Percentiles rank a stretch among this genome's conserved stretches.
Conservation (phyloP, 202 grass and related monocot species). For the Bolboschoenoplectus hybrid region DNA sequence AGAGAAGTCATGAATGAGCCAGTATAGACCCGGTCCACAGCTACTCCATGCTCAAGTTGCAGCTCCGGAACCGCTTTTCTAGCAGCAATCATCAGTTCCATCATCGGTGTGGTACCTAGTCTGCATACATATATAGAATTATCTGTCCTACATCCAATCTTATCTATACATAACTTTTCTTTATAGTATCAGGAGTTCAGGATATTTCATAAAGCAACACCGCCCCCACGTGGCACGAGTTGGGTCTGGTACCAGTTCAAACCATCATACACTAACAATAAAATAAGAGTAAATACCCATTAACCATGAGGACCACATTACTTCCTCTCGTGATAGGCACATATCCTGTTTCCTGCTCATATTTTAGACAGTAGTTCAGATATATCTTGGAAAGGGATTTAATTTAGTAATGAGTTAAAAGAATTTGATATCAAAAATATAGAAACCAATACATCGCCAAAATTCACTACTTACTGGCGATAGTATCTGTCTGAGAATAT, state of each 20-base stretch:
- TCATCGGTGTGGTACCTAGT: constrained; percentile 87
- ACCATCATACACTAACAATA: constrained; percentile 15
- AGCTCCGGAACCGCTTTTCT: constrained; percentile 92
- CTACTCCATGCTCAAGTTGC: constrained; percentile 88
- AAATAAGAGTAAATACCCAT: constrained; percentile 68
- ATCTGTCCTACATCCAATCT: not conserved
- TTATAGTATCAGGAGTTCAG: constrained; percentile 1
- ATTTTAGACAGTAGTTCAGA: constrained; percentile 45
- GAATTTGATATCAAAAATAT: constrained; percentile 25
- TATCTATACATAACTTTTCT: not conserved
- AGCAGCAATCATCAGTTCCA: constrained; percentile 98
- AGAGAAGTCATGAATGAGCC: constrained; percentile 95
- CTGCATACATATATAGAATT: constrained; percentile 50
- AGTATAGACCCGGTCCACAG: constrained; percentile 98
- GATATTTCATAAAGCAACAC: not conserved
- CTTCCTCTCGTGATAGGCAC: constrained; percentile 96
- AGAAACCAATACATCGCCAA: constrained; percentile 27
- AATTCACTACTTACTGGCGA: constrained; percentile 52
- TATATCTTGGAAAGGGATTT: not conserved
- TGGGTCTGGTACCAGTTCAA: not conserved
- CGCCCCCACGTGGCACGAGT: not conserved
- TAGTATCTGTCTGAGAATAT: constrained; percentile 94
- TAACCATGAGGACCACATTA: constrained; percentile 93
- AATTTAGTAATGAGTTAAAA: not conserved
- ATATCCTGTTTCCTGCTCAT: constrained; percentile 91